These are phyloP conservation scores for Domatiomyces globalis DNA, from an alignment of 2,329 filamentous ascomycete genomes.

Conservation along the genomic window DNA sequence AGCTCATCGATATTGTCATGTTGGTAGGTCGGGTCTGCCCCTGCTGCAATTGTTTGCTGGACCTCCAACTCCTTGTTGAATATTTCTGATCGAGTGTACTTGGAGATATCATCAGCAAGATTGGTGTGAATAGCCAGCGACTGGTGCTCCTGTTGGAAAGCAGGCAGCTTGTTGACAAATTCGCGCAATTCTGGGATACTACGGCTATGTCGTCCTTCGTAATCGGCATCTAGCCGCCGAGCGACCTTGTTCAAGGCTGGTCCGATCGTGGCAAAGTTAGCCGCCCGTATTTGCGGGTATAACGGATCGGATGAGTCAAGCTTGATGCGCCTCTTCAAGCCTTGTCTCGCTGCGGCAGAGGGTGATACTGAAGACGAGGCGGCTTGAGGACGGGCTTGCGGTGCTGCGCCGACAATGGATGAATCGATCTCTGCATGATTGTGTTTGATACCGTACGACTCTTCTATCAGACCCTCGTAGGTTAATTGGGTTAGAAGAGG, in stretches of 20 bases:
- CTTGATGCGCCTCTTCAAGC: constrained; percentile 71
- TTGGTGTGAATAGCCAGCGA: constrained; percentile 85
- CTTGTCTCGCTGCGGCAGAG: constrained; percentile 41
- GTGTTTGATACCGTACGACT: constrained; percentile 79
- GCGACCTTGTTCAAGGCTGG: constrained; percentile 80
- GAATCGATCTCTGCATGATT: constrained; percentile 90
- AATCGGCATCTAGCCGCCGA: constrained; percentile 69
- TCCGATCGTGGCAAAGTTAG: constrained; percentile 91
- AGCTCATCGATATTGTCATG: constrained; percentile 87
- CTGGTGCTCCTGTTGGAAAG: constrained; percentile 84
- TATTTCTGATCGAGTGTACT: constrained; percentile 73
- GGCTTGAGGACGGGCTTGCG: constrained; percentile 37
- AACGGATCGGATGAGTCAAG: constrained; percentile 81
- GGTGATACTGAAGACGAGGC: constrained; percentile 42
- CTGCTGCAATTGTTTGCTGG: constrained; percentile 87
- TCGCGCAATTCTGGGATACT: constrained; percentile 83
- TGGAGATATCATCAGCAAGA: constrained; percentile 88
- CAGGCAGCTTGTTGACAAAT: constrained; percentile 85
- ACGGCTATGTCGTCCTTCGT: constrained; percentile 75
- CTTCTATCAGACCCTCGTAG: constrained; percentile 90
- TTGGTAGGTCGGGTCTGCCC: constrained; percentile 74
- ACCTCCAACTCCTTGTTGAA: constrained; percentile 84
- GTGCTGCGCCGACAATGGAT: constrained; percentile 65
- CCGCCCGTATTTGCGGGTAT: constrained; percentile 73
- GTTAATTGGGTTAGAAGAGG: constrained; percentile 86